Evolutionary conservation across 1,284 basidiomycete genomes (phyloP).

Genomic region (Sporisorium scitamineum): DNA sequence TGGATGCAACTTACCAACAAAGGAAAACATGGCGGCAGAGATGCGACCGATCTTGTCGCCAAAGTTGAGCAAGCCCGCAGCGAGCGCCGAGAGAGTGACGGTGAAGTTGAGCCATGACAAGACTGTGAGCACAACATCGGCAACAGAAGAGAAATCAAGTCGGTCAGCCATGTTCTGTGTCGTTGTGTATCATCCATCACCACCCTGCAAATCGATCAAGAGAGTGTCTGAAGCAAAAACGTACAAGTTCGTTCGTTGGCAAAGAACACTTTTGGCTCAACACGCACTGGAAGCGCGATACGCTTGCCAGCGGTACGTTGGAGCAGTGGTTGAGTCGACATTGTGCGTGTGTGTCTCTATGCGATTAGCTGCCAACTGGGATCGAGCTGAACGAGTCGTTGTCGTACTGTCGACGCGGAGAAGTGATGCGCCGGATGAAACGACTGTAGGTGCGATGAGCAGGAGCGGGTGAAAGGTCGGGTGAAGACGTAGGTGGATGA

Average conservation of each 20-base stretch:
- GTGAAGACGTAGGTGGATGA: not conserved
- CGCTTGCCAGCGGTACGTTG: conserved; percentile 82
- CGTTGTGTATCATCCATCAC: too few relatives aligned
- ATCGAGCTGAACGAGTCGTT: not conserved
- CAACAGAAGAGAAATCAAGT: not conserved
- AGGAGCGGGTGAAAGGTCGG: not conserved
- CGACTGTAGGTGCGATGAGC: not conserved
- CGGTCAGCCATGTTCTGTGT: not conserved
- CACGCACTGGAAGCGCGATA: conserved; percentile 68
- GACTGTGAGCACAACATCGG: conserved; percentile 50
- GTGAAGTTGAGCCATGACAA: conserved; percentile 70
- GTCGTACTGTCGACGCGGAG: not conserved
- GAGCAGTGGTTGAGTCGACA: conserved; percentile 98
- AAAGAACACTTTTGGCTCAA: conserved; percentile 69
- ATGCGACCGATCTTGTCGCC: conserved; percentile 80
- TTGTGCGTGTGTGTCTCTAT: conserved; percentile 66
- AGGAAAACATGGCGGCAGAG: conserved; percentile 90
- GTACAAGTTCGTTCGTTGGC: conserved; percentile 68
- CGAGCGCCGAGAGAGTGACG: conserved; percentile 68
- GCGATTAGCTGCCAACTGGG: not conserved
- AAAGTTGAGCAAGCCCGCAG: conserved; percentile 69
- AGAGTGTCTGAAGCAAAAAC: conserved; percentile 19
- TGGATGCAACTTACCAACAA: conserved; percentile 78
- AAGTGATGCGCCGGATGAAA: not conserved
- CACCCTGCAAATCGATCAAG: too few relatives aligned